phyloP scores from a whole-genome alignment of 352 stramenopile genomes.

The Thraustotheca clavata region DNA sequence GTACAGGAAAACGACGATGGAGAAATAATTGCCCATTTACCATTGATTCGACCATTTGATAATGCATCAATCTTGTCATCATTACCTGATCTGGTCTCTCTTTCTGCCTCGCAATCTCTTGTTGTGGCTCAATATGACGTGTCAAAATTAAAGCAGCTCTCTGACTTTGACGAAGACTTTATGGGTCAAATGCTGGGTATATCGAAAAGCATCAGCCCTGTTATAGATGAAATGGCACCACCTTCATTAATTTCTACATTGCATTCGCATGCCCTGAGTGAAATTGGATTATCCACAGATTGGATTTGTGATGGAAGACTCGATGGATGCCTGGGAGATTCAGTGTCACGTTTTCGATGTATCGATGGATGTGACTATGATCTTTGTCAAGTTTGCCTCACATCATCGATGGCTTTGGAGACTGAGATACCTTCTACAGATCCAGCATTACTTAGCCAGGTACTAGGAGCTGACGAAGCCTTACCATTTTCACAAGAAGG shows the following conservation, averaged over 20 bases:
- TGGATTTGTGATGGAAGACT: constrained; percentile 71
- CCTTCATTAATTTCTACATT: constrained; percentile 31
- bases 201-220: background rate
- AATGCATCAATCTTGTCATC: constrained; percentile 33
- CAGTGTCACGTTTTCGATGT: constrained; percentile 48
- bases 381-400: constrained; percentile 54
- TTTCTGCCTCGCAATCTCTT: constrained; percentile 17
- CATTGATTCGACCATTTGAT: constrained; percentile 26
- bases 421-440: too few species aligned
- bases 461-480: background rate
- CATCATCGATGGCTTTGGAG: constrained; percentile 25
- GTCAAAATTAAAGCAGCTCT: constrained; percentile 33
- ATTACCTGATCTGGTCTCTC: background rate
- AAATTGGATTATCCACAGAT: constrained; percentile 42
- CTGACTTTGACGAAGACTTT: constrained; percentile 41
- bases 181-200: constrained; percentile 52
- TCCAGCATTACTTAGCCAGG: too few species aligned
- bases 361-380: constrained; percentile 63
- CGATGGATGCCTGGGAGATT: constrained; percentile 45
- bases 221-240: background rate
- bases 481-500: constrained; percentile 17
- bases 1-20: constrained; percentile 44
- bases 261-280: constrained; percentile 41
- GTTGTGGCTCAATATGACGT: constrained; percentile 53
- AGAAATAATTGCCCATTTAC: constrained; percentile 37